Evolutionary conservation across 305 asterid species (phyloP), one percentile per base, ranked within the genome.

Genomic region (Rubia peregrina): DNA sequence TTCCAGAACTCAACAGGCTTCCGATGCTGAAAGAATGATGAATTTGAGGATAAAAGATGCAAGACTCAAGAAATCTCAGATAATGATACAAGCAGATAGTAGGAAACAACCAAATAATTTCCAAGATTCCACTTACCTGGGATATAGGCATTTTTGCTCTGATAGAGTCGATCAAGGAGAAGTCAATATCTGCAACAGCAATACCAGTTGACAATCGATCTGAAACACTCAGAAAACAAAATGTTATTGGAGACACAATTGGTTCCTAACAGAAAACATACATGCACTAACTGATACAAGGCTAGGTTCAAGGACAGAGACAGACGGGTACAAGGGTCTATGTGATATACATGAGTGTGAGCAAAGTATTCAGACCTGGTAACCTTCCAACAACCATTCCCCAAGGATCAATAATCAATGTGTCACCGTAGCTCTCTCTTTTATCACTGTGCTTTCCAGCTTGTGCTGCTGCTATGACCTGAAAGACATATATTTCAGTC

Each of bases 351-450:
- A 51, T 17, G 22, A 51, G 10, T 67, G 48, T 57, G 43, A 61
- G 72, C 48, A n/a, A 36, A 53, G 30, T 14, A 53, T 51, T 42
- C 75, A 68, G 67, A 86, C 91, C 91, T n/a, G 89, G 76, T 75
- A 89, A 69, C 73, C 91, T 81, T 51, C 95, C 92, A 10, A 92
- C 61, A 68, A 92, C 78, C 38, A 79, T 83, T 51, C 98, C 98
- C 98, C 98, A 93, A 44, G 98, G 97, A 83, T 93, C 96, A 73
- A 93, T 89, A 61, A 93, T 90, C 84, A 93, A 60, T 30, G 90
- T 75, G 79, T 89, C 95, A 43, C 98, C 98, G 71, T 82, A 89
- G 73, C 98, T 93, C 24, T 93, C 97, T 83, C 95, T 86, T 44
- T 80, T 82, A 14, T 83, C 95, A 71, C 85, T 85, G 72, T 93